Base-by-base conservation (phyloP, 768 basidiomycete genomes). In the Trametes cingulata region DNA sequence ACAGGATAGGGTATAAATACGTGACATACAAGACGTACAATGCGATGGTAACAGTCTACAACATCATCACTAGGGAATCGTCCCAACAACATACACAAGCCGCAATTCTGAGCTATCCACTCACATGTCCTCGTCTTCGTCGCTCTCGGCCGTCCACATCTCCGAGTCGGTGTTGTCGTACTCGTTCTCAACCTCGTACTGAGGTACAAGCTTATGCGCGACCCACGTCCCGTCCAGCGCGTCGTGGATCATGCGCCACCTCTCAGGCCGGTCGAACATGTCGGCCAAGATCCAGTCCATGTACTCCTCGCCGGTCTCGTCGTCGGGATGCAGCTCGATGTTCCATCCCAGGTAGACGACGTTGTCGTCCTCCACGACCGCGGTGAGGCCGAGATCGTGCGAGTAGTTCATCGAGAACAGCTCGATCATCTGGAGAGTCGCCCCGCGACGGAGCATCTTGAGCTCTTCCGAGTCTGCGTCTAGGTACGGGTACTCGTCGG, bases 271-370 rank as follows among this genome's bases (percentile, higher is more conserved):
- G 40, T 73, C 72, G 14, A 65, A 69, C 56, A 83, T 75, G 57
- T 82, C 79, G 6, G 68, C 69, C n/a, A 68, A 52, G 37, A 78
- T 66, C 68, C 75, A 74, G 20, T 71, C 74, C 70, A 82, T 77
- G 65, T 70, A 82, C 41, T 63, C 58, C 20, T 74, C 73, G 19
- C 80, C 80, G 19, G 68, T 70, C 10, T 73, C 71, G 63, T 82
- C 81, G 41, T 74, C 75, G 7, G 71, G 70, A 37, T 73, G 77
- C 47, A 86, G 71, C 19, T 72, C 64, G 54, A 90, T 79, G 63
- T 88, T 90, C 86, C 86, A 91, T 5, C 89, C 89, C 5, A 91
- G 77, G 62, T 77, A 85, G 9, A 90, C 67, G 25, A 80, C 75
- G 67, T 78, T 74, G 15, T 68, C 73, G 24, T 75, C 70, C 27